Evolutionary conservation across 257 asterid species (phyloP).

Genomic region (Ajuga chamaepitys): DNA sequence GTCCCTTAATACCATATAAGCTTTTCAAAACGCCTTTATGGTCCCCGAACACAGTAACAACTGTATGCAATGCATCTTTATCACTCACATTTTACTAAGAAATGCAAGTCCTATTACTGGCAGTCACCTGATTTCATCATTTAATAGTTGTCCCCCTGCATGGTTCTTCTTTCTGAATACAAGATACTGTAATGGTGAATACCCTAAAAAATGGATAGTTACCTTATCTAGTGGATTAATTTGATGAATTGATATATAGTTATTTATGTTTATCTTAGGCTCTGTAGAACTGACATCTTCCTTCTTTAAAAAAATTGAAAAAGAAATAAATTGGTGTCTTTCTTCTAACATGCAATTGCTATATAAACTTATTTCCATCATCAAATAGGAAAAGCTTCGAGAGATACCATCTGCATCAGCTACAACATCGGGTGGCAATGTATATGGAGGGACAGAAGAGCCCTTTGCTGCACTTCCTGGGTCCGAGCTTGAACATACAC

Average conservation of each 20-base stretch:
- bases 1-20: neutral
- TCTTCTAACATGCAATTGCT: neutral
- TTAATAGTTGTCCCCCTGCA: neutral
- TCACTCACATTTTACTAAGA: neutral
- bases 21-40: neutral
- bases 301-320: no score
- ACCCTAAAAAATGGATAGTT: constrained; percentile 2
- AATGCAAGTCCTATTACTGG: neutral
- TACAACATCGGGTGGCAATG: constrained; percentile 56
- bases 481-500: constrained; percentile 59
- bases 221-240: neutral
- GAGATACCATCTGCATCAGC: constrained; percentile 81
- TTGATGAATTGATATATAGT: neutral
- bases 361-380: constrained; percentile 11
- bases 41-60: neutral
- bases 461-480: constrained; percentile 83
- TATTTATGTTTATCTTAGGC: neutral
- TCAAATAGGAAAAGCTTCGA: constrained; percentile 72
- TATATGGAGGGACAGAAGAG: constrained; percentile 48
- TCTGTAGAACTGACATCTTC: constrained; percentile 2
- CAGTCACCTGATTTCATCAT: neutral
- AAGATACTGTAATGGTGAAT: neutral
- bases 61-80: neutral
- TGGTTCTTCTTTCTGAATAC: neutral
- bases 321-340: no score